These are phyloP conservation scores for Triticum monococcum DNA, from an alignment of 176 grass and related monocot species.

Conservation along the genomic window DNA sequence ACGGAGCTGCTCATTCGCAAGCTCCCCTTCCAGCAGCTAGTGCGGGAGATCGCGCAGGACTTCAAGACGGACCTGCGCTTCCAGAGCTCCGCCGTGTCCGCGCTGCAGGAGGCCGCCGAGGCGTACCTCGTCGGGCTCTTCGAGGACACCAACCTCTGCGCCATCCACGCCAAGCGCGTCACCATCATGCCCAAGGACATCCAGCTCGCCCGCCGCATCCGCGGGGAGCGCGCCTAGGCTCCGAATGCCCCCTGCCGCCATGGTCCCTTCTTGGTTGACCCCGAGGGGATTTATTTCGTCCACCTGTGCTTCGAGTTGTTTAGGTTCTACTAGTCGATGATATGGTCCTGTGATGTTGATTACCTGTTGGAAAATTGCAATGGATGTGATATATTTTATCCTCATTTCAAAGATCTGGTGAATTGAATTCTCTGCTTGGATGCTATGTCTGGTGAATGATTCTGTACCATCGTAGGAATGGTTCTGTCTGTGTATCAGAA, in stretches of 20 bases:
- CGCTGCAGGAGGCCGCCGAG: conserved; percentile 63
- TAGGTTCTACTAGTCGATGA: neutral
- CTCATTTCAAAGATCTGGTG: neutral
- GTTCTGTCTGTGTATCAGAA: neutral
- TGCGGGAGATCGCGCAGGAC: conserved; percentile 60
- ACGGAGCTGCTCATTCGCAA: conserved; percentile 76
- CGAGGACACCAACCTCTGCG: conserved; percentile 76
- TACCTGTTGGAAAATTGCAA: neutral
- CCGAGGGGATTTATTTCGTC: neutral
- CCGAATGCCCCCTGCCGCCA: neutral
- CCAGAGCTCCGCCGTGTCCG: conserved; percentile 56
- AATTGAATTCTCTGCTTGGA: neutral
- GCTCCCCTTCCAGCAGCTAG: conserved; percentile 64
- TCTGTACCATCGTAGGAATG: too few relatives aligned
- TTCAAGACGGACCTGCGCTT: conserved; percentile 66
- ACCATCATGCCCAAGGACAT: conserved; percentile 84
- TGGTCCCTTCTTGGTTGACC: neutral
- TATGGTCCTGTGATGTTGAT: neutral
- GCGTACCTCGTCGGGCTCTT: conserved; percentile 68
- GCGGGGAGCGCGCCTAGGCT: conserved; percentile 51
- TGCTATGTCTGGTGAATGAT: neutral
- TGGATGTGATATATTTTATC: neutral
- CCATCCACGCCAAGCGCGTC: conserved; percentile 77
- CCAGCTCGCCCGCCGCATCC: conserved; percentile 60
- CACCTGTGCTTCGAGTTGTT: neutral